Evolutionary conservation across 257 asterid species (phyloP), one percentile per base, ranked within the genome.

Genomic region (Solanum microdontum): DNA sequence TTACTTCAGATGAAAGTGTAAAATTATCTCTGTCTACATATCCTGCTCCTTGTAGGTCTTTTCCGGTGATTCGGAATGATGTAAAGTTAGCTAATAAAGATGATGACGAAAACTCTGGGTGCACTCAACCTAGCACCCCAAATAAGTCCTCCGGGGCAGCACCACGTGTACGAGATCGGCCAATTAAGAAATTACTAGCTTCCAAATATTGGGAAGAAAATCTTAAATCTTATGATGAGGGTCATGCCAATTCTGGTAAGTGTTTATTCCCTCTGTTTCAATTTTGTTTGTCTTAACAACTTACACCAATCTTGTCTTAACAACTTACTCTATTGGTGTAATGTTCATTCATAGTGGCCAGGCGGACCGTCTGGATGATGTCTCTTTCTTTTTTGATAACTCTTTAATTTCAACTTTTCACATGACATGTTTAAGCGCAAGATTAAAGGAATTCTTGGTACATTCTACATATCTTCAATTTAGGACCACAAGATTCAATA

Each of bases 91-190:
- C 85, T 91, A 85, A 75, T 93, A 96, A 92, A 91, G 99, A 95
- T 92, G 98, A 95, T 92, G 98, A 92, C 92, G 98, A 95, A 79
- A 95, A 94, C 66, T 91, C 94, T n/a, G 94, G 94, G 90, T 95
- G 95, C 91, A 85, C 90, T 62, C 94, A 92, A 86, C 93, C 92
- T 55, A 88, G 93, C 90, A 82, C 93, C 88, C 83, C 89, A 87
- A 93, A 92, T 91, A 95, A 93, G 91, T 93, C 90, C 84, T 89
- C 91, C 68, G 93, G 94, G 93, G 91, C 92, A 87, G 88, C 92
- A 21, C 86, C 87, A 11, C 86, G 86, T 48, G 84, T 74, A 34
- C 94, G 93, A 66, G 95, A 94, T 86, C 86, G 90, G 87, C 92
- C 91, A 86, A 89, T 89, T 86, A 91, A 92, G 86, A 95, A 93